Percentiles rank a stretch among this genome's conserved stretches.
Conservation (phyloP, 768 basidiomycete species). For the Mycena alexandri region DNA sequence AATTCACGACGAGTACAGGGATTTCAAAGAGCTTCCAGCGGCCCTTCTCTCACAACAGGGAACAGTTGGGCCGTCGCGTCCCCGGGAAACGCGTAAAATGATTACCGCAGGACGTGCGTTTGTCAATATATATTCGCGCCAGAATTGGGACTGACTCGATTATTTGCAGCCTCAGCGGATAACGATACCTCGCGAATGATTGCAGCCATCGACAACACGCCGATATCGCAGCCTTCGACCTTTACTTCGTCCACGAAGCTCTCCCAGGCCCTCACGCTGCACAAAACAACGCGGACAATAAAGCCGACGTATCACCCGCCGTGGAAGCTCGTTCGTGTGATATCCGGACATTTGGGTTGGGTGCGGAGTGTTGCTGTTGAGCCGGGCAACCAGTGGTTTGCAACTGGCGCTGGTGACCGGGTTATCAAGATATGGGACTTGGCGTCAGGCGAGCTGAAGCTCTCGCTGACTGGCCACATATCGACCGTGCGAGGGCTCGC, state of each 20-base stretch:
- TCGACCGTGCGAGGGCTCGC: constrained; percentile 96
- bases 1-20: constrained; percentile 89
- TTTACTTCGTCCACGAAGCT: constrained; percentile 75
- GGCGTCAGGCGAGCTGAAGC: constrained; percentile 95
- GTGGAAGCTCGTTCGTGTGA: constrained; percentile 97
- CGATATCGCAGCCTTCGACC: constrained; percentile 75
- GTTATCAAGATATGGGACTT: constrained; percentile 99
- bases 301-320: constrained; percentile 96
- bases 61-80: constrained; percentile 83
- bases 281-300: constrained; percentile 93
- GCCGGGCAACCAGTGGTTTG: constrained; percentile 99
- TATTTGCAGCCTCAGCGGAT: constrained; percentile 51
- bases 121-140: neutral
- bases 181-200: constrained; percentile 75
- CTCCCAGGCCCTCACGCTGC: constrained; percentile 90
- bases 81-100: constrained; percentile 71
- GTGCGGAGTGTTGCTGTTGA: constrained; percentile 96
- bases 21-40: constrained; percentile 87
- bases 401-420: constrained; percentile 96
- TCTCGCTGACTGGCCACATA: constrained; percentile 98
- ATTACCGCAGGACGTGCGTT: constrained; percentile 79
- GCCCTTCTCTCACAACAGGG: constrained; percentile 86
- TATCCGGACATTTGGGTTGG: constrained; percentile 98
- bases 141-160: constrained; percentile 17
- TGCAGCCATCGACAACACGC: constrained; percentile 80